Evolutionary conservation across 2,329 filamentous ascomycete species (phyloP).

Genomic region (Plenodomus tracheiphilus): DNA sequence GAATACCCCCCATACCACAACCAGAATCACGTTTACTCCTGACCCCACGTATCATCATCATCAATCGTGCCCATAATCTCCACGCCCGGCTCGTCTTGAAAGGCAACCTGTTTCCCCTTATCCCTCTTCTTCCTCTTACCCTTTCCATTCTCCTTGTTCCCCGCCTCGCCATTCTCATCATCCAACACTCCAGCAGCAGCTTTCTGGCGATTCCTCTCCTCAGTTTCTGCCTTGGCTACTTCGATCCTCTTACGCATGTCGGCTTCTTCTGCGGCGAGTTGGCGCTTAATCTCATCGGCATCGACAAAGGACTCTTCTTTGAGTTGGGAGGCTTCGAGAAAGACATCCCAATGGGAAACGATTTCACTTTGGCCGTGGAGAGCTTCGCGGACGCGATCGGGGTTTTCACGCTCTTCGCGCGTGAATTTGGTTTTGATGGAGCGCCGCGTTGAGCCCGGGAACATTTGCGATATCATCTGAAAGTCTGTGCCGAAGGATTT

Average conservation of each 20-base stretch:
- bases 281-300: slow-evolving; percentile 37
- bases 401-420: slow-evolving; percentile 72
- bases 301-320: slow-evolving; percentile 43
- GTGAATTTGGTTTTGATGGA: slow-evolving; percentile 84
- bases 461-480: slow-evolving; percentile 76
- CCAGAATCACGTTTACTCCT: slow-evolving; percentile 2
- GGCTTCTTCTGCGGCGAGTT: slow-evolving; percentile 30
- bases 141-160: slow-evolving; percentile 29
- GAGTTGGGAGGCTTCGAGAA: slow-evolving; percentile 38
- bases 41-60: slow-evolving; percentile 34
- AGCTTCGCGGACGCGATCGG: slow-evolving; percentile 64
- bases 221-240: slow-evolving; percentile 35
- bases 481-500: slow-evolving; percentile 83
- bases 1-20: background rate
- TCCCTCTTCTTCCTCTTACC: slow-evolving; percentile 37
- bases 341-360: slow-evolving; percentile 42
- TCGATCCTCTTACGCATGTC: slow-evolving; percentile 42
- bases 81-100: slow-evolving; percentile 33
- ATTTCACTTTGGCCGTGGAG: slow-evolving; percentile 53
- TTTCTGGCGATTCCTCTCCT: slow-evolving; percentile 42
- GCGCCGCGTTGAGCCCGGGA: slow-evolving; percentile 69
- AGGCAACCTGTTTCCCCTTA: slow-evolving; percentile 30
- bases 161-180: slow-evolving; percentile 16
- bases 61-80: slow-evolving; percentile 34
- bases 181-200: slow-evolving; percentile 31